A percentile compares a stretch with the other conserved stretches of the same genome.
Conservation (phyloP, 805 yeast genomes). For the Teunomyces stri region DNA sequence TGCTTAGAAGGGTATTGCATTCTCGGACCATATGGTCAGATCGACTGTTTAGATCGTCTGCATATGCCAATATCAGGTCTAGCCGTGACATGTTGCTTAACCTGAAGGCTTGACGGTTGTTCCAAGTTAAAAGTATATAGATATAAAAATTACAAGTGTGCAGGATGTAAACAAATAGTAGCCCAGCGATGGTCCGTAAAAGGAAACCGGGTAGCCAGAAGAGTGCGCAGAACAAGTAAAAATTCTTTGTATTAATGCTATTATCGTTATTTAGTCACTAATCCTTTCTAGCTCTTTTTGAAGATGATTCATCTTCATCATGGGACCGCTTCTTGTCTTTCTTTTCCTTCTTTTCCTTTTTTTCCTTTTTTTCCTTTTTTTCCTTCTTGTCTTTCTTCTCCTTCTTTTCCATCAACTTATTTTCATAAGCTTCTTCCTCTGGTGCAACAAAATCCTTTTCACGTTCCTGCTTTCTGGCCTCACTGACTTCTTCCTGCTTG, state of each 20-base stretch:
- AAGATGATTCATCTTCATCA: conserved; percentile 5
- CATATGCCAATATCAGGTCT: conserved; percentile 31
- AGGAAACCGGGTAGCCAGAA: not conserved
- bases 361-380: conserved; percentile 23
- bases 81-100: conserved; percentile 14
- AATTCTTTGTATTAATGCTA: not conserved
- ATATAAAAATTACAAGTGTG: not conserved
- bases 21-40: conserved; percentile 22
- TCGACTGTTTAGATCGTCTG: conserved; percentile 28
- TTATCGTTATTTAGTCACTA: not conserved
- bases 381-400: conserved; percentile 26
- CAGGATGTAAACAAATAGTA: conserved; percentile 3
- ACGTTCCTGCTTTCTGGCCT: conserved; percentile 64
- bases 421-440: conserved; percentile 61
- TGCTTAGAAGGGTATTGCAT: conserved; percentile 21
- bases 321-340: conserved; percentile 4
- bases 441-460: conserved; percentile 84
- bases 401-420: conserved; percentile 28
- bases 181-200: not conserved
- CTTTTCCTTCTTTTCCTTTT: conserved; percentile 14
- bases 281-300: conserved; percentile 4
- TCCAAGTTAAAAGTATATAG: not conserved
- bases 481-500: conserved; percentile 70
- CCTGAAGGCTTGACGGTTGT: not conserved
- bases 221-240: not conserved